Evolutionary conservation across 305 asterid genomes (phyloP).

Genomic region (Fraxinus greggii): DNA sequence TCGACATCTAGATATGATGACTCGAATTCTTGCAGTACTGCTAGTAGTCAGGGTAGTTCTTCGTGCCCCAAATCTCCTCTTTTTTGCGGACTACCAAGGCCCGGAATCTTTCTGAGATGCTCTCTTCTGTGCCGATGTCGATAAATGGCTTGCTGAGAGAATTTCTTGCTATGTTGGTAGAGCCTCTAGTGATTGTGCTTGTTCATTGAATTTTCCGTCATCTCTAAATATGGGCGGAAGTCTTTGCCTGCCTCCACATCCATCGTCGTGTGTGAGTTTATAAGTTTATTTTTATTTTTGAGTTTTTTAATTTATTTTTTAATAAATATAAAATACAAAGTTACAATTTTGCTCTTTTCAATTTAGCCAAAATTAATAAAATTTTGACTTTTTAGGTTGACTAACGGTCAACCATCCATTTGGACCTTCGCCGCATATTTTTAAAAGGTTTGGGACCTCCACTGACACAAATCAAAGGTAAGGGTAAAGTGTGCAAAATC

Average conservation of each 20-base stretch:
- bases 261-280: constrained; percentile 39
- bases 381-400: too few species aligned
- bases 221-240: constrained; percentile 44
- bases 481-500: too few species aligned
- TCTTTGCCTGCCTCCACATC: constrained; percentile 74
- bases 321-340: too few species aligned
- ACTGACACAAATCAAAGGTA: too few species aligned
- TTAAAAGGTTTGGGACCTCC: too few species aligned
- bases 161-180: constrained; percentile 26
- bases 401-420: too few species aligned
- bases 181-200: constrained; percentile 40
- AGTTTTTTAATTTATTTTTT: too few species aligned
- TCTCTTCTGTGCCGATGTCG: constrained; percentile 70
- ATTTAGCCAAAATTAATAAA: too few species aligned
- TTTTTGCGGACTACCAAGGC: constrained; percentile 33
- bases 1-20: constrained; percentile 42
- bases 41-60: constrained; percentile 40
- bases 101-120: constrained; percentile 37
- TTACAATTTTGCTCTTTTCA: too few species aligned
- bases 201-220: constrained; percentile 65
- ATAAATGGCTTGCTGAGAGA: constrained; percentile 55
- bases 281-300: too few species aligned
- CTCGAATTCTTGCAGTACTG: constrained; percentile 30
- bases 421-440: too few species aligned
- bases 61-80: constrained; percentile 72